Percentiles rank a stretch among this genome's conserved stretches.
phyloP scores from a whole-genome alignment of 129 eudicot species.

The Chrysanthemum makinoi region DNA sequence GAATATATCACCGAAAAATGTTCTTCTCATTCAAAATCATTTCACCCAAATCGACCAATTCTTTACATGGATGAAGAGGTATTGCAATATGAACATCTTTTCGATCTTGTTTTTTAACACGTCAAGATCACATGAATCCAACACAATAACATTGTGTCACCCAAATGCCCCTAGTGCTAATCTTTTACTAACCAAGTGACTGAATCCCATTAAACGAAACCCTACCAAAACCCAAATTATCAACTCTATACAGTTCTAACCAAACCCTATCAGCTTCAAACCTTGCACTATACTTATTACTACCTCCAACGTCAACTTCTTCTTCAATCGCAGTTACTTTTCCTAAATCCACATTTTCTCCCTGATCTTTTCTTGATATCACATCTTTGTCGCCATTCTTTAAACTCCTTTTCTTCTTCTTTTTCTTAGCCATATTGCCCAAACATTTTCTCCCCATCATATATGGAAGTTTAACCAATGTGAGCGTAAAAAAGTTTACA shows the following conservation, averaged over 20 bases:
- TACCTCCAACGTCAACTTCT: conserved; percentile 28
- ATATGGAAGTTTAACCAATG: conserved; percentile 61
- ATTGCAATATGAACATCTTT: conserved; percentile 4
- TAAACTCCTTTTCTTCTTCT: conserved; percentile 19
- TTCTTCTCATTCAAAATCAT: conserved; percentile 1
- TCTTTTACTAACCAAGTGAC: conserved; percentile 25
- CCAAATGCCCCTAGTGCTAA: conserved; percentile 11
- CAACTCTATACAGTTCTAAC: conserved; percentile 75
- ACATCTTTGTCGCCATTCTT: conserved; percentile 4
- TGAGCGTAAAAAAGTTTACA: conserved; percentile 50
- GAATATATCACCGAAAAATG: background rate
- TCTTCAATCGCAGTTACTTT: conserved; percentile 21
- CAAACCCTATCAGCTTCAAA: conserved; percentile 70
- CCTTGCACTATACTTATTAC: conserved; percentile 43
- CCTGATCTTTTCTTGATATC: conserved; percentile 23
- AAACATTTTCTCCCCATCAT: conserved; percentile 56
- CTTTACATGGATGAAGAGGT: background rate
- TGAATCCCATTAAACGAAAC: conserved; percentile 74
- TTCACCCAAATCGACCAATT: conserved; percentile 8
- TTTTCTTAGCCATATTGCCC: conserved; percentile 31
- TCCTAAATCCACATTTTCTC: conserved; percentile 12
- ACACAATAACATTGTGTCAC: background rate
- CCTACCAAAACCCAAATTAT: conserved; percentile 92
- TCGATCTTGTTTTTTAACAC: conserved; percentile 2
- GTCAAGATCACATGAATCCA: conserved; percentile 11